These are phyloP conservation scores for Rauvolfia tetraphylla DNA, from an alignment of 257 asterid species.

Conservation along the genomic window DNA sequence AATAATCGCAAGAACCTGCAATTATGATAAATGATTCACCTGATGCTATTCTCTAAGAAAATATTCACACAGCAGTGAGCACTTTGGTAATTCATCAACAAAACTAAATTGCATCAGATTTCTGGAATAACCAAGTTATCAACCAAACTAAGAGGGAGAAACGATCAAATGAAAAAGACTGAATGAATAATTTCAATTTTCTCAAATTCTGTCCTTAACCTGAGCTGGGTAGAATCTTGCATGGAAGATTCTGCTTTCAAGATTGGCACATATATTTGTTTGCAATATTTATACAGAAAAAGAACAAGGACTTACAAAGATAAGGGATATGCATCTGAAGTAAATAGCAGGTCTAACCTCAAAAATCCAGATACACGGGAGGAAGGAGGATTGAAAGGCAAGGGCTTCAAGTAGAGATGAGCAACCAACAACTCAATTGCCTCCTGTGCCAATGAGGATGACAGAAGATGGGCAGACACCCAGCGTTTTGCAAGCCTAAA, in stretches of 20 bases:
- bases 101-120: not conserved
- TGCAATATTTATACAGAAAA: not conserved
- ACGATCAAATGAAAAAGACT: not conserved
- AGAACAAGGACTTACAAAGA: not conserved
- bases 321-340: not conserved
- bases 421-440: constrained; percentile 93
- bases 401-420: constrained; percentile 71
- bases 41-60: constrained; percentile 5
- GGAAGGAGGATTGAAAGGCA: constrained; percentile 70
- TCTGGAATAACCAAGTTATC: not conserved
- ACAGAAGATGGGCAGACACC: constrained; percentile 90
- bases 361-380: constrained; percentile 88
- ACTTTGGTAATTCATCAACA: not conserved
- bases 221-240: not conserved
- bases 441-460: constrained; percentile 69
- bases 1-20: constrained; percentile 81
- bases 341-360: constrained; percentile 42
- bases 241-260: not conserved
- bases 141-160: not conserved
- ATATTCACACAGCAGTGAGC: constrained; percentile 2
- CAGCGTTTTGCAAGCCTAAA: constrained; percentile 96
- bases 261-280: too few relatives aligned
- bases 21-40: constrained; percentile 15
- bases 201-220: not conserved
- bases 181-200: not conserved